Evolutionary conservation across 1,139 yeast genomes (phyloP), one percentile per base, ranked within the genome.

Genomic region (Arxiozyma heterogenica): DNA sequence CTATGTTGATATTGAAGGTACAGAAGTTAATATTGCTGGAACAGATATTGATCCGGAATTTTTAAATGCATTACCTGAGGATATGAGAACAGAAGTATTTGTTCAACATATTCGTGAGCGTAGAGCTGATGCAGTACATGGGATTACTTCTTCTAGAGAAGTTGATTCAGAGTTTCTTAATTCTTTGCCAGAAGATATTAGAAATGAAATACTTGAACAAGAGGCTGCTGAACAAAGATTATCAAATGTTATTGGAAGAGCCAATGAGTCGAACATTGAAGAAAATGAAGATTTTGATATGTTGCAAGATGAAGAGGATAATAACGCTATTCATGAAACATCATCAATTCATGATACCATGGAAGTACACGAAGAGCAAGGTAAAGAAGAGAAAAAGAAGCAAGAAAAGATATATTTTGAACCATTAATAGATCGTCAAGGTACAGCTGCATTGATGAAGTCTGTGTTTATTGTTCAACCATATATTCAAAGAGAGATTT

Each of bases 21-120:
- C 84, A 41, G 84, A 83, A 55, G 91, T 91, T 41, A 95, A 91
- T 66, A 86, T 91, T 47, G 81, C 94, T 53, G 94, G 91, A 0
- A 84, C 96, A 3, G 97, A 89, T 55, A 89, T 91, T 56, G 97
- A 91, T 69, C 95, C 95, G 0, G 94, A 86, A 61, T 91, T 90
- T 66, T 76, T 91, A 59, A 87, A 85, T 61, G 97, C 96, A 0
- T 75, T 91, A 43, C 98, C 98, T 0, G 96, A 87, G 50, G 95
- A 88, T 53, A 86, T 91, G 86, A 76, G 96, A 52, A 95, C 90
- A 60, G 97, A 91, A 64, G 98, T 90, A 0, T 82, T 89, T 64
- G 82, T 94, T 0, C 95, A 90, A 61, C 96, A 90, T 66, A 75
- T 90, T 5, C 75, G 93, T 48, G 95, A 89, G 57, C 75, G 74